phyloP scores from a whole-genome alignment of 352 stramenopile genomes.

The Paralagenidium karlingii region DNA sequence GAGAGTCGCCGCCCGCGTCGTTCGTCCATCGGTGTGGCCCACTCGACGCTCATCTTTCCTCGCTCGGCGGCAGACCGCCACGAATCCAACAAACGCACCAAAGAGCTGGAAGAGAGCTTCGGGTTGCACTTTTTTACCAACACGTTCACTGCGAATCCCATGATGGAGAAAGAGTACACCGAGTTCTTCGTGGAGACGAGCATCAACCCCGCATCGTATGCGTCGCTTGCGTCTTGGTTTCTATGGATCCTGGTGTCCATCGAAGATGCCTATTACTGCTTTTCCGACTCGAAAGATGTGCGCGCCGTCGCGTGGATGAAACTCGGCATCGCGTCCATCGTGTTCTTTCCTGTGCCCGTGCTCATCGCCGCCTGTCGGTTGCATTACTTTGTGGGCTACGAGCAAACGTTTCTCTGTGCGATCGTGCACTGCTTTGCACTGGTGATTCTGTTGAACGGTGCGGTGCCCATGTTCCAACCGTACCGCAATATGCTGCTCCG shows the following conservation, averaged over 20 bases:
- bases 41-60: slow-evolving; percentile 62
- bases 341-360: slow-evolving; percentile 46
- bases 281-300: slow-evolving; percentile 21
- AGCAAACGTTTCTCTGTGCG: slow-evolving; percentile 41
- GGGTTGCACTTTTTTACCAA: slow-evolving; percentile 78
- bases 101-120: slow-evolving; percentile 63
- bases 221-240: slow-evolving; percentile 36
- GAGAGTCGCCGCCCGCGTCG: too few relatives aligned
- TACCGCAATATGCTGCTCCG: slow-evolving; percentile 34
- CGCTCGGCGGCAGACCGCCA: slow-evolving; percentile 45
- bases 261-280: slow-evolving; percentile 22
- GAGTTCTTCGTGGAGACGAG: slow-evolving; percentile 67
- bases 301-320: slow-evolving; percentile 12
- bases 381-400: slow-evolving; percentile 33
- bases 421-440: slow-evolving; percentile 61
- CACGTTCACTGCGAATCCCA: slow-evolving; percentile 36
- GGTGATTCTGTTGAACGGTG: slow-evolving; percentile 26
- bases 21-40: slow-evolving; percentile 45
- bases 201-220: slow-evolving; percentile 42
- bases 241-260: slow-evolving; percentile 35
- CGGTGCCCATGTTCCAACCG: slow-evolving; percentile 21
- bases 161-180: slow-evolving; percentile 65
- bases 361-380: slow-evolving; percentile 37
- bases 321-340: slow-evolving; percentile 29
- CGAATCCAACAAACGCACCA: slow-evolving; percentile 51